Base-by-base conservation (phyloP, 495 filamentous ascomycete species). In the Pseudoneurospora amorphoporcata region DNA sequence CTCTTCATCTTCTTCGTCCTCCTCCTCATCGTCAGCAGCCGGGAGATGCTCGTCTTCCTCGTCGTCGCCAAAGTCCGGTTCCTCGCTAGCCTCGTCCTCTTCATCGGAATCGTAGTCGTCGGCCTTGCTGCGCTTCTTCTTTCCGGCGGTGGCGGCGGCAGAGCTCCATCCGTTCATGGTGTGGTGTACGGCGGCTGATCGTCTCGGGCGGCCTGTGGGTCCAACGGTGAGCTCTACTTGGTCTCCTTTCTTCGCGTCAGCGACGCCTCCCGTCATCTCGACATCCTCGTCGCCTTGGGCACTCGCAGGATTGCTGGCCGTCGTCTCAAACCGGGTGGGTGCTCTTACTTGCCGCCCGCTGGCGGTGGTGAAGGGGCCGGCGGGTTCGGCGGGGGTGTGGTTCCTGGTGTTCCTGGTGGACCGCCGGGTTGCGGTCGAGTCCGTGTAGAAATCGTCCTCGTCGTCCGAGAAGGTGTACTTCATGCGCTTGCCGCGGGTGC, bases 401-500 rank as follows among this genome's bases (percentile, higher is more conserved):
- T 89, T 85, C 4, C 89, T 87, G 3, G 93, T 93, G 76, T 92
- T 90, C 23, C 94, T 87, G 12, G 88, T 89, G 1, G 94, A 97
- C 43, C 92, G 88, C 70, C 93, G 88, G 38, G 83, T 87, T 29
- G 53, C 53, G 29, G 87, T 84, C 35, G 88, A 90, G 78, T 97
- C 93, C 3, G 92, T 92, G 69, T 88, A 87, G 42, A 83, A 83
- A 16, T 92, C 90, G 23, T 90, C 91, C 76, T 96, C 93, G 45
- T 97, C 94, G 53, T 97, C 94, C 0, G 94, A 97, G 79, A 92
- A 98, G 0, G 94, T 98, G 74, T 98, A 99, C 79, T 92, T 96
- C 81, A 97, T 91, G 61, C 94, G 91, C 83, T 98, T 98, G 47
- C 95, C 95, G 70, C 95, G 88, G 0, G 96, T 98, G 58, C 95